Evolutionary conservation across 1,284 basidiomycete genomes (phyloP).

Genomic region (Sparassis latifolia): DNA sequence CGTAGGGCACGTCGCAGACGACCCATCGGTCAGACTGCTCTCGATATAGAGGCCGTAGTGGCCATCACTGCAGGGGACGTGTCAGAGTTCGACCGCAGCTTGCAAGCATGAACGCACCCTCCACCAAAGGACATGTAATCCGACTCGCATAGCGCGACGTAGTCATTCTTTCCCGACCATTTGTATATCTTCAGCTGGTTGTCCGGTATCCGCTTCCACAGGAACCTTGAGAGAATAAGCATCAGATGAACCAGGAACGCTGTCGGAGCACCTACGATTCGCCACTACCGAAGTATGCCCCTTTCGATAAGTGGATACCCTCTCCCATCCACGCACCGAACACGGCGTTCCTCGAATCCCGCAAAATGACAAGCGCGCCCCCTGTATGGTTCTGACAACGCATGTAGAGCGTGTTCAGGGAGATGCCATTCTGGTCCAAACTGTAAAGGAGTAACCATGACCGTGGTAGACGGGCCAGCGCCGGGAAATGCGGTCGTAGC

Average conservation of each 20-base stretch:
- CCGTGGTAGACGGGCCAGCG: slow-evolving; percentile 71
- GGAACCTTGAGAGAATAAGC: slow-evolving; percentile 45
- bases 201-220: slow-evolving; percentile 53
- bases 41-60: slow-evolving; percentile 91
- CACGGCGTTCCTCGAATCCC: slow-evolving; percentile 51
- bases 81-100: background rate
- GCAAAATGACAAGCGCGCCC: slow-evolving; percentile 52
- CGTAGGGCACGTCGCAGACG: slow-evolving; percentile 79
- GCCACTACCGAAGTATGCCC: slow-evolving; percentile 78
- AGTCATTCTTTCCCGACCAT: slow-evolving; percentile 90
- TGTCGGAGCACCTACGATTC: slow-evolving; percentile 61
- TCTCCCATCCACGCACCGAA: slow-evolving; percentile 86
- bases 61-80: slow-evolving; percentile 41
- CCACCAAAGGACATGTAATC: slow-evolving; percentile 85
- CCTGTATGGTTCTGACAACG: slow-evolving; percentile 43
- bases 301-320: slow-evolving; percentile 51
- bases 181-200: slow-evolving; percentile 59
- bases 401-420: slow-evolving; percentile 80
- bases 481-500: slow-evolving; percentile 73
- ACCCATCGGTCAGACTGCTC: slow-evolving; percentile 74
- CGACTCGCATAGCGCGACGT: slow-evolving; percentile 81
- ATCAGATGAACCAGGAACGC: background rate
- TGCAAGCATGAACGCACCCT: slow-evolving; percentile 52
- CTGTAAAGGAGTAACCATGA: slow-evolving; percentile 91
- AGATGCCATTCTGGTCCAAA: slow-evolving; percentile 93